Base-by-base conservation (phyloP, 2,329 filamentous ascomycete genomes). In the Ophiostoma triangulosporum region DNA sequence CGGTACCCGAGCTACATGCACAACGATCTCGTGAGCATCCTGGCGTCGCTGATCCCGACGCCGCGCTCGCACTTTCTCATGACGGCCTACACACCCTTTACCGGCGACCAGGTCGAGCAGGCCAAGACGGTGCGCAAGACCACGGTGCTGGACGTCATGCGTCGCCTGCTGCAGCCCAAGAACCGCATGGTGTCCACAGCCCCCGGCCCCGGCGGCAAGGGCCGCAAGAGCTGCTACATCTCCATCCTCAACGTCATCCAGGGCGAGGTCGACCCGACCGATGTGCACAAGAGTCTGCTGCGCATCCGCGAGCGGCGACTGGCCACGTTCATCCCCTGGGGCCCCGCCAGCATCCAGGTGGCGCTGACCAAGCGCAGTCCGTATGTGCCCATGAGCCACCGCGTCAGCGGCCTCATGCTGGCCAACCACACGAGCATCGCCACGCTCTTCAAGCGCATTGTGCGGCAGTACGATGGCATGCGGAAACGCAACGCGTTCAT, bases 1-100 rank as follows among this genome's bases (percentile, higher is more conserved):
- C 81, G 93, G 64, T 98, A 98, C 67, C 93, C 93, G 1, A 93
- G 93, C 36, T 98, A 98, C 71, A 98, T 98, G 93, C 93, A 98
- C 74, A 98, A 98, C 68, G 93, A 98, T 65, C 83, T 98, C 15
- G 90, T 95, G 64, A 93, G 91, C 68, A 97, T 98, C 62, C 78
- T 98, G 55, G 93, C 94, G 24, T 95, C 89, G 20, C 77, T 98
- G 40, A 97, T 98, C 57, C 93, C 93, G 1, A 98, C 91, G 0
- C 94, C 93, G 9, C 84, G 93, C 61, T 95, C 90, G 66, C 94
- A 98, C 71, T 98, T 98, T 78, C 76, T 98, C 56, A 95, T 96
- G 82, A 98, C 93, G 5, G 88, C 91, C 43, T 98, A 98, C 72
- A 98, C 93, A 0, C 93, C 93, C 6, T 98, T 98, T 65, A 97